Conservation (phyloP, 1,284 basidiomycete genomes). For the Anthracocystis setariae region DNA sequence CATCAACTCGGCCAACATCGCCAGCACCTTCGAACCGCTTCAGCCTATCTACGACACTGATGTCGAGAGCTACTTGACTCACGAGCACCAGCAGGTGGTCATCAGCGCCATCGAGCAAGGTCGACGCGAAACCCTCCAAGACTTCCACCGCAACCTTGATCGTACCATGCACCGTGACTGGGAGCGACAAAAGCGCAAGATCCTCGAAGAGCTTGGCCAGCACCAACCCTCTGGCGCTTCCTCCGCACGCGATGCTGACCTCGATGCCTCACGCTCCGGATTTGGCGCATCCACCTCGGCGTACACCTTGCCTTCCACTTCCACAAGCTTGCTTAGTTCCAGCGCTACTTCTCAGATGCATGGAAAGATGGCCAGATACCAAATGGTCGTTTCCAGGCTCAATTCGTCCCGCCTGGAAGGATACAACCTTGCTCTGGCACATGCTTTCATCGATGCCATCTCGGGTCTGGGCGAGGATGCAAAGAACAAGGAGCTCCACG, state of each 20-base stretch:
- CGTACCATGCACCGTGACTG: slow-evolving; percentile 81
- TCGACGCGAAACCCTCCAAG: slow-evolving; percentile 82
- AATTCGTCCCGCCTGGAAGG: slow-evolving; percentile 61
- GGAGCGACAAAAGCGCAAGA: slow-evolving; percentile 86
- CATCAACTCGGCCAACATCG: slow-evolving; percentile 82
- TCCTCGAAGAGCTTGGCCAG: slow-evolving; percentile 86
- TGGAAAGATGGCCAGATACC: slow-evolving; percentile 63
- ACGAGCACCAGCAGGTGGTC: slow-evolving; percentile 91
- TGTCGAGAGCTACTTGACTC: slow-evolving; percentile 81
- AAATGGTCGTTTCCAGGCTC: slow-evolving; percentile 58
- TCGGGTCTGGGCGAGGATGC: slow-evolving; percentile 47
- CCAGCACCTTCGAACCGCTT: slow-evolving; percentile 85
- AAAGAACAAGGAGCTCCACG: slow-evolving; percentile 67
- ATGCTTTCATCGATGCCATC: slow-evolving; percentile 59
- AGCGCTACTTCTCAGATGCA: slow-evolving; percentile 52
- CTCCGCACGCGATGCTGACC: slow-evolving; percentile 16
- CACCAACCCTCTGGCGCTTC: slow-evolving; percentile 47
- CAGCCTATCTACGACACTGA: slow-evolving; percentile 90
- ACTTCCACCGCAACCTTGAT: slow-evolving; percentile 83
- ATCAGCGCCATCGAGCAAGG: slow-evolving; percentile 93
- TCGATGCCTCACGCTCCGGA: slow-evolving; percentile 28
- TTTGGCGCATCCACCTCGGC: slow-evolving; percentile 52
- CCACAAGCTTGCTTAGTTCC: slow-evolving; percentile 18
- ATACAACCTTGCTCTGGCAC: slow-evolving; percentile 49
- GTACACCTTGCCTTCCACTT: slow-evolving; percentile 29